These are phyloP conservation scores for Saksenaea oblongispora DNA, from an alignment of 371 early-diverging fungal genomes.

Conservation along the genomic window DNA sequence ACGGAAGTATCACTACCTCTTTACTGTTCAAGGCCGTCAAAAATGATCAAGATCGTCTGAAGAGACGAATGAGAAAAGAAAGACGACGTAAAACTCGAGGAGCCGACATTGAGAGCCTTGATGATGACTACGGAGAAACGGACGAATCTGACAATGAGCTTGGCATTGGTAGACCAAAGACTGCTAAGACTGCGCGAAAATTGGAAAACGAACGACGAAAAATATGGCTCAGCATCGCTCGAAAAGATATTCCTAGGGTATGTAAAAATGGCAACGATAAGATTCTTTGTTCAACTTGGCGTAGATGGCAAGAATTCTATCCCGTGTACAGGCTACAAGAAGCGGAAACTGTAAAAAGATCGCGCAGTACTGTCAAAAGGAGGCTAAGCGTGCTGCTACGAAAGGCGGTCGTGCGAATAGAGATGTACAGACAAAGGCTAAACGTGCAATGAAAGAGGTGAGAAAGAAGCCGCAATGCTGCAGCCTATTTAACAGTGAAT, in stretches of 20 bases:
- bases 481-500: neutral
- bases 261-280: neutral
- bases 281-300: neutral
- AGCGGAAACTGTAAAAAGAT: constrained; percentile 63
- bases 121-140: constrained; percentile 5
- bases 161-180: neutral
- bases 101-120: neutral
- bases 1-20: constrained; percentile 9
- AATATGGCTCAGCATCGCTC: constrained; percentile 49
- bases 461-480: neutral
- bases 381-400: constrained; percentile 51
- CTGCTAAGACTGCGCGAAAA: constrained; percentile 14
- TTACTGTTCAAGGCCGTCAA: constrained; percentile 20
- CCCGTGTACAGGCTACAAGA: constrained; percentile 53
- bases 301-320: constrained; percentile 58
- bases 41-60: constrained; percentile 36
- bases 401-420: constrained; percentile 46
- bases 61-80: constrained; percentile 8
- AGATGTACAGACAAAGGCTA: constrained; percentile 49
- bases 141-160: neutral
- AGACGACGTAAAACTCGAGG: constrained; percentile 9
- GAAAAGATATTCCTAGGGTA: constrained; percentile 51
- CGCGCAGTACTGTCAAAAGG: constrained; percentile 61
- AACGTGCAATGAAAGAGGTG: constrained; percentile 48
- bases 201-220: constrained; percentile 33